phyloP scores from a whole-genome alignment of 1,284 basidiomycete genomes.

The Papiliotrema nemorosa region DNA sequence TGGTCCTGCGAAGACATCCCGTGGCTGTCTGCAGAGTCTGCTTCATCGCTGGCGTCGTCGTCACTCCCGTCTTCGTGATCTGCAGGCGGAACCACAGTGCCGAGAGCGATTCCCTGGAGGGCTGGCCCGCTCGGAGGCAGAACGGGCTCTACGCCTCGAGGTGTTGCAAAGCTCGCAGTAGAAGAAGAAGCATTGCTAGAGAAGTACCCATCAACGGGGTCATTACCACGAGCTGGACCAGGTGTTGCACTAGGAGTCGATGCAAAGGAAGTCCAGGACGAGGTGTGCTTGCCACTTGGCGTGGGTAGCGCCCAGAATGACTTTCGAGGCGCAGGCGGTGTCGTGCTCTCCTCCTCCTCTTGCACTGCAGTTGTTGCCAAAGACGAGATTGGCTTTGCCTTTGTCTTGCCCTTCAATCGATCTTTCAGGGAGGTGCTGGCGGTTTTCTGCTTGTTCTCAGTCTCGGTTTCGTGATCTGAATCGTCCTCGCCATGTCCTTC shows the following conservation, averaged over 20 bases:
- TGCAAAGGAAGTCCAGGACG: slow-evolving; percentile 23
- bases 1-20: slow-evolving; percentile 1
- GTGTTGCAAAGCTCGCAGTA: neutral
- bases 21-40: slow-evolving; percentile 1
- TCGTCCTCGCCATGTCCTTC: slow-evolving; percentile 18
- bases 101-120: neutral
- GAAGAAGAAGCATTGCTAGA: neutral
- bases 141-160: slow-evolving; percentile 2
- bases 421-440: neutral
- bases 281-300: slow-evolving; percentile 15
- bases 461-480: slow-evolving; percentile 20
- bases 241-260: slow-evolving; percentile 9
- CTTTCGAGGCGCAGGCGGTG: slow-evolving; percentile 1
- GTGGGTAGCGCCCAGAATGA: slow-evolving; percentile 29
- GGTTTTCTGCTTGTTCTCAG: slow-evolving; percentile 6
- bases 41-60: slow-evolving; percentile 8
- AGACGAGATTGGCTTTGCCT: slow-evolving; percentile 11
- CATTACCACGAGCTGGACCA: neutral
- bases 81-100: too few species aligned
- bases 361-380: slow-evolving; percentile 19
- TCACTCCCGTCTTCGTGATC: too few species aligned
- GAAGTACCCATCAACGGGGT: slow-evolving; percentile 1
- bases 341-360: slow-evolving; percentile 25
- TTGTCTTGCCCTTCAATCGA: slow-evolving; percentile 12
- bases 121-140: neutral